Base-by-base conservation (phyloP, 2,329 filamentous ascomycete genomes). In the Monosporascus sp. region DNA sequence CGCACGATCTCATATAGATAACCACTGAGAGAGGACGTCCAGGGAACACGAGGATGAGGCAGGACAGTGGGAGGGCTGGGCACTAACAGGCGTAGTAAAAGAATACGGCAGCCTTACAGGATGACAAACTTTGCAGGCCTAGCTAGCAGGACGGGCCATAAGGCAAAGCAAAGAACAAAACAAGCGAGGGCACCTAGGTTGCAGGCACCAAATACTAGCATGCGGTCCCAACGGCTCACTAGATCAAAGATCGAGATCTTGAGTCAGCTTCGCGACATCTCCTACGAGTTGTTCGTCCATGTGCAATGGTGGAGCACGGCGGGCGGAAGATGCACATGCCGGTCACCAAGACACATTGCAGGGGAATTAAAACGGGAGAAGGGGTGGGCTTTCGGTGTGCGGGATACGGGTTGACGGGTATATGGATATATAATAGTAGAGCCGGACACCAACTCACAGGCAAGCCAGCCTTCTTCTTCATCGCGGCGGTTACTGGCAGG, bases 171-270 rank as follows among this genome's bases (percentile, higher is more conserved):
- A 65, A 96, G 85, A 70, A 95, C 84, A 78, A 99, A 97, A 78
- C 95, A 93, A 62, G 89, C 90, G 60, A 91, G 79, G 59, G 94
- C 91, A 57, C 88, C 91, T 64, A 96, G 73, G 73, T 96, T 96
- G 77, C 93, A 95, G 67, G 87, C 91, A 60, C 83, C 87, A 73
- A 99, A 99, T 66, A 97, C 83, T 70, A 99, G 80, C 68, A 97
- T 77, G 54, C 93, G 89, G 75, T 99, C 94, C 94, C 93, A 97
- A 76, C 93, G 85, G 76, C 91, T 96, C 77, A 99, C 94, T 97
- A 63, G 55, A 64, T 53, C 59, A 27, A 52, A 57, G 50, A 66
- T 69, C 61, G 59, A 65, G 61, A 65, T 64, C 56, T 58, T 57
- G 59, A 59, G 61, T 69, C 61, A 71, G 66, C 63, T 55, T 62